phyloP scores from a whole-genome alignment of 768 basidiomycete genomes.

The Exidia glandulosa region DNA sequence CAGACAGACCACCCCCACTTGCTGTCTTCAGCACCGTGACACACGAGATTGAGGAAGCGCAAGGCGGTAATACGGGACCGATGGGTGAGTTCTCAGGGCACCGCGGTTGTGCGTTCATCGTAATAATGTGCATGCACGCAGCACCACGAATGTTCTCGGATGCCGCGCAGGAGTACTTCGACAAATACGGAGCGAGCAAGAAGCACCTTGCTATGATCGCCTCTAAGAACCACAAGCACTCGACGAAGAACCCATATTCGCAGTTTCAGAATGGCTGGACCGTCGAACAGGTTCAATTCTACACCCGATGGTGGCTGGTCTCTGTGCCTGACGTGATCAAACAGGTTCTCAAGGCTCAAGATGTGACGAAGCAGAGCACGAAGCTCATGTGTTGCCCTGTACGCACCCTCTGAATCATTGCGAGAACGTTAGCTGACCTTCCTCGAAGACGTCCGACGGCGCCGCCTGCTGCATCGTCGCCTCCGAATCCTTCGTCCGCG shows the following conservation, averaged over 20 bases:
- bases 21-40: constrained; percentile 32
- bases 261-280: constrained; percentile 77
- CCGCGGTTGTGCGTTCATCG: background rate
- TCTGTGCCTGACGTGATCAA: background rate
- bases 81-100: too few species aligned
- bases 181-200: constrained; percentile 56
- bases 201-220: constrained; percentile 71
- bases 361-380: constrained; percentile 63
- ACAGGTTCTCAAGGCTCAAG: constrained; percentile 52
- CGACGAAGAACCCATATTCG: constrained; percentile 72
- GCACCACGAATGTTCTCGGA: constrained; percentile 70
- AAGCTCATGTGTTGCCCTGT: constrained; percentile 77
- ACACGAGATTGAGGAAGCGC: constrained; percentile 35
- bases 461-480: constrained; percentile 69
- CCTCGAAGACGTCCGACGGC: constrained; percentile 39
- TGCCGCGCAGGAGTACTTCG: constrained; percentile 66
- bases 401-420: background rate
- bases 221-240: constrained; percentile 77
- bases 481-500: constrained; percentile 67
- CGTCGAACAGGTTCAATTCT: constrained; percentile 26
- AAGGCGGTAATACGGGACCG: constrained; percentile 49
- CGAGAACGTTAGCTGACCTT: background rate
- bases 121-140: constrained; percentile 2
- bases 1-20: constrained; percentile 39
- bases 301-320: background rate